Percentiles rank a stretch among this genome's conserved stretches.
Conservation (phyloP, 2,329 filamentous ascomycete species). For the Alternaria viburni region DNA sequence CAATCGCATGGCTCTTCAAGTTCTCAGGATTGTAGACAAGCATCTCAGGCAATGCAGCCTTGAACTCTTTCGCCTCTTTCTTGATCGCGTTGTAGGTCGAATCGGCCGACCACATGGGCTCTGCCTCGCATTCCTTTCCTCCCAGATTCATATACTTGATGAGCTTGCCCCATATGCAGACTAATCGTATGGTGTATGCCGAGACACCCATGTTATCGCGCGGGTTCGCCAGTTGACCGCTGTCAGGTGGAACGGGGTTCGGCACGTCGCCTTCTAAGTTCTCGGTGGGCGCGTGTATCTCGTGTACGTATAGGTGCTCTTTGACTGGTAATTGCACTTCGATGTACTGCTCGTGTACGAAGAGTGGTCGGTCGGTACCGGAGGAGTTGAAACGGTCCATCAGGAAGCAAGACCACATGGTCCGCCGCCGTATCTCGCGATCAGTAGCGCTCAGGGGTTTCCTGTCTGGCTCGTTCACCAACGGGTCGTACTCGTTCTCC, state of each 20-base stretch:
- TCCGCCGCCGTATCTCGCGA: constrained; percentile 87
- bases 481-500: constrained; percentile 83
- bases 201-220: constrained; percentile 92
- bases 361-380: constrained; percentile 88
- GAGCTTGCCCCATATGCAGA: constrained; percentile 88
- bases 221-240: constrained; percentile 69
- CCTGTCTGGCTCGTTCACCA: constrained; percentile 64
- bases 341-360: constrained; percentile 87
- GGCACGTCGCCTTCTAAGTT: constrained; percentile 75
- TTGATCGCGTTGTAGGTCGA: constrained; percentile 77
- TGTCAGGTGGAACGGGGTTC: constrained; percentile 66
- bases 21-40: constrained; percentile 83
- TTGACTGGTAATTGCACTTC: constrained; percentile 90
- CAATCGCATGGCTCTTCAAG: constrained; percentile 80
- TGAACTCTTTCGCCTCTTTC: constrained; percentile 73
- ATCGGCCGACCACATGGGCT: constrained; percentile 81
- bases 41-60: constrained; percentile 69
- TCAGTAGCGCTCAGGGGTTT: constrained; percentile 85
- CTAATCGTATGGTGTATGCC: constrained; percentile 84
- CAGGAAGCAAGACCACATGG: constrained; percentile 97
- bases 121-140: constrained; percentile 77
- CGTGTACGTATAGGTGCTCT: constrained; percentile 87
- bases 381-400: constrained; percentile 99
- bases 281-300: constrained; percentile 88
- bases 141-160: constrained; percentile 91